Base-by-base conservation (phyloP, 2,329 filamentous ascomycete genomes). In the Colletotrichum orbiculare region DNA sequence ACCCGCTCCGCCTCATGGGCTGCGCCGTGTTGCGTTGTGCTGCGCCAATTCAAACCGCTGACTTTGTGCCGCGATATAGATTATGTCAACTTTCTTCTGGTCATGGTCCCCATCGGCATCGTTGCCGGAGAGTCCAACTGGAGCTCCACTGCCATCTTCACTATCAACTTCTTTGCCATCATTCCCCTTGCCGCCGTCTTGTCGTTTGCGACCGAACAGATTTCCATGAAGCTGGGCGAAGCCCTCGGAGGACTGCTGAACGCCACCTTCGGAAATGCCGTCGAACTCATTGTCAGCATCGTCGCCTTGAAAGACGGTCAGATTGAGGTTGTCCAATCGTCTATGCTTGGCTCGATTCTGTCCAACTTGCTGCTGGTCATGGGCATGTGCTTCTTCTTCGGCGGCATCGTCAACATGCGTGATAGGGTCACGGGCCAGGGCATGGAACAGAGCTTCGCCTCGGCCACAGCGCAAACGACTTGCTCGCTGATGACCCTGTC, bases 311-410 rank as follows among this genome's bases (percentile, higher is more conserved):
- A 84, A 69, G 89, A 96, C 71, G 88, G 89, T 68, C 91, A 98
- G 79, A 96, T 97, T 74, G 90, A 95, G 72, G 94, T 98, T 69
- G 95, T 98, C n/a, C 96, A 98, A 80, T 91, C 95, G 17, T 97
- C 93, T 69, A 98, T 98, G 94, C 89, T 98, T 39, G 95, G 96
- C 52, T 96, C 92, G 73, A 97, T 98, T 71, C 84, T 98, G 43
- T 97, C 95, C 69, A 98, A 98, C 78, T 90, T 97, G 69, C 85
- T 98, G 8, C 87, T 98, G 25, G 95, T 94, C 50, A 85, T 94
- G 74, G 91, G 91, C 71, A 92, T 92, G 84, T 93, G 91, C 77
- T 93, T 93, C 80, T 82, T 94, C 69, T 85, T 91, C 60, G 92
- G 92, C 60, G 92, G 92, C 38, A 80, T 93, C 65, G 83, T 84